Percentiles rank a stretch among this genome's conserved stretches.
phyloP scores from a whole-genome alignment of 202 grass and related monocot species.

The Zoysia matrella region DNA sequence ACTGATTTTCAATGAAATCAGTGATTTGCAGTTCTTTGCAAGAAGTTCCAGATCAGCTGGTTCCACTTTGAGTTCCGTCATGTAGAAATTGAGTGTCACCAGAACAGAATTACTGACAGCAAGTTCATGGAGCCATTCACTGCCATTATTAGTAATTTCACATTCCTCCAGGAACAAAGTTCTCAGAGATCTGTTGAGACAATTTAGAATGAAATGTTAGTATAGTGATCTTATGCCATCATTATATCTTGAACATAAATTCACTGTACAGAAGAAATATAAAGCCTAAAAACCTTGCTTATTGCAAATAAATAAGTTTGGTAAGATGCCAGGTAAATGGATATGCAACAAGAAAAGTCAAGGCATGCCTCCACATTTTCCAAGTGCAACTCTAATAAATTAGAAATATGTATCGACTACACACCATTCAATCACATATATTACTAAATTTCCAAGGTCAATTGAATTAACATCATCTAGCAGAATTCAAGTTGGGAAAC shows the following conservation, averaged over 20 bases:
- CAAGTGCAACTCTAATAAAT: conserved; percentile 2
- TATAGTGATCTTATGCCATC: conserved; percentile 23
- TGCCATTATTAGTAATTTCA: conserved; percentile 38
- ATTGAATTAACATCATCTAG: background rate
- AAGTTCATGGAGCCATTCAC: conserved; percentile 76
- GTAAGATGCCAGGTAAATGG: background rate
- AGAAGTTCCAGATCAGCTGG: conserved; percentile 70
- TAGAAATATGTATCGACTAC: background rate
- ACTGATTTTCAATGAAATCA: conserved; percentile 79
- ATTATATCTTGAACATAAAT: conserved; percentile 17
- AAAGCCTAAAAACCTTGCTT: background rate
- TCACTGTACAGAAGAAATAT: background rate
- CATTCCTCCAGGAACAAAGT: conserved; percentile 79
- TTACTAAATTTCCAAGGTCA: background rate
- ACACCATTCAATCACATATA: conserved; percentile 7
- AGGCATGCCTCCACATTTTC: background rate
- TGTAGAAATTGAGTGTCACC: conserved; percentile 77
- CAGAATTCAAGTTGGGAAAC: conserved; percentile 23
- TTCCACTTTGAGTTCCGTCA: conserved; percentile 68
- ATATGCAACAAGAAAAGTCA: background rate
- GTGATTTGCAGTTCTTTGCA: conserved; percentile 72
- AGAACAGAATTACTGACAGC: conserved; percentile 68
- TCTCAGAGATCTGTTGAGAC: conserved; percentile 56
- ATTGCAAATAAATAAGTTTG: background rate
- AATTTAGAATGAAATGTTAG: conserved; percentile 42